phyloP scores from a whole-genome alignment of 2,329 filamentous ascomycete species.

The Arthrocladium fulminans region DNA sequence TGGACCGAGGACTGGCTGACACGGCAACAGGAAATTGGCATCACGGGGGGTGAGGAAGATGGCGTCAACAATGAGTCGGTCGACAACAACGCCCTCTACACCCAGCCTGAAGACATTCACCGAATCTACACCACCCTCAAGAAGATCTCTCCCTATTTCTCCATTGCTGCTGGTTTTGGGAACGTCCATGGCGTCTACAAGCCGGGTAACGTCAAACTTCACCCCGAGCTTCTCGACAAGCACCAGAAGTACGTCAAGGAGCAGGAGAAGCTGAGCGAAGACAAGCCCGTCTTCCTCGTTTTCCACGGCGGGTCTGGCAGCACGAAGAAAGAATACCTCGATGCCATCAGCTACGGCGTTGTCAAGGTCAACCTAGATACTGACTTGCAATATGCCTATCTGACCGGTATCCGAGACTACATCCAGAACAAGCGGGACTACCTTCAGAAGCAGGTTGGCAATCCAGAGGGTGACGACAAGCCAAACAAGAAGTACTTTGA shows the following conservation, averaged over 20 bases:
- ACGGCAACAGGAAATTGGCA: conserved; percentile 60
- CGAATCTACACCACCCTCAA: conserved; percentile 79
- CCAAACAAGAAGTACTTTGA: conserved; percentile 97
- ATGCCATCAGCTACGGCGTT: conserved; percentile 86
- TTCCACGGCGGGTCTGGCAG: conserved; percentile 98
- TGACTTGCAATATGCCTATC: conserved; percentile 93
- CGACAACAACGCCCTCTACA: conserved; percentile 95
- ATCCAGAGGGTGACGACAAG: conserved; percentile 93
- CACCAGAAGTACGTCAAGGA: conserved; percentile 88
- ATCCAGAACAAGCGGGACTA: conserved; percentile 93
- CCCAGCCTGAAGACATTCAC: conserved; percentile 92
- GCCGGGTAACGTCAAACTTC: conserved; percentile 92
- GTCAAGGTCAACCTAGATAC: conserved; percentile 99
- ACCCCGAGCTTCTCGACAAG: conserved; percentile 91
- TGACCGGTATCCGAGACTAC: conserved; percentile 87
- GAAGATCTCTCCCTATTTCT: conserved; percentile 90
- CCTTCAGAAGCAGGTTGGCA: conserved; percentile 75
- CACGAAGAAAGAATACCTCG: conserved; percentile 77
- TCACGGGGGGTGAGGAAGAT: conserved; percentile 95
- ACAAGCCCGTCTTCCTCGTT: conserved; percentile 97
- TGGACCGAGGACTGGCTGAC: conserved; percentile 10
- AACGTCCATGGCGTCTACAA: conserved; percentile 99
- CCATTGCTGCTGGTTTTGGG: conserved; percentile 94
- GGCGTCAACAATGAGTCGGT: conserved; percentile 98
- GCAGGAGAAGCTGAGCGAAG: conserved; percentile 59